Evolutionary conservation across 805 yeast species (phyloP), one percentile per base, ranked within the genome.

Genomic region (Saccharomycopsis fodiens): DNA sequence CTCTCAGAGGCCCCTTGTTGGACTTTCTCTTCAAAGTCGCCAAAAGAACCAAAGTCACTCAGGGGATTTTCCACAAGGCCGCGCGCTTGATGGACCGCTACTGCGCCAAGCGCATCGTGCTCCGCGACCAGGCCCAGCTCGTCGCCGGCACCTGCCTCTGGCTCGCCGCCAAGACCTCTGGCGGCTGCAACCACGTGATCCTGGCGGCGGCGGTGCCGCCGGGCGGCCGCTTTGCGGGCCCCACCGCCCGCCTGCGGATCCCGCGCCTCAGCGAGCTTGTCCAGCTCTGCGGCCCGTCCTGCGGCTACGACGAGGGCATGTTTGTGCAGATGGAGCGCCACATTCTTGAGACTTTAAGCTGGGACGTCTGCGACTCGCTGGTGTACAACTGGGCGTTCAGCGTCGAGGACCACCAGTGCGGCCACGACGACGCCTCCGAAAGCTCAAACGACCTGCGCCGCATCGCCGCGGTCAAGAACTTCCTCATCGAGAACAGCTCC

Each of bases 111-210:
- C 72, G 97, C 55, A 78, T 88, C 5, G 93, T 89, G 1, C 73
- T 84, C 52, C 76, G 81, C 54, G 89, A 85, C 47, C 97, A 89
- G 64, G 80, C 86, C 51, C 96, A 89, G 63, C 71, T 91, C 44
- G 91, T 91, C 8, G 87, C 94, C 27, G 84, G 95, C 50, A 86
- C 96, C 3, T 86, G 96, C 50, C 67, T 91, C 30, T 91, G 97
- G 97, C 74, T 91, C 27, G 86, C 96, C 2, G 81, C 96, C 21
- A 91, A 91, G 61, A 72, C 80, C n/a, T 76, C 75, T 56, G 86
- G 86, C 41, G 86, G 86, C 32, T 79, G 82, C 61, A 78, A 77
- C 54, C 86, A 79, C 61, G 76, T 78, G 54, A 72, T 76, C 44
- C 76, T 76, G 58, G 66, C 70, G 47, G 59, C 67, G 2, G 62